These are phyloP conservation scores for Rhexocercosporidium sp. DNA, from an alignment of 2,329 filamentous ascomycete species.

Conservation along the genomic window DNA sequence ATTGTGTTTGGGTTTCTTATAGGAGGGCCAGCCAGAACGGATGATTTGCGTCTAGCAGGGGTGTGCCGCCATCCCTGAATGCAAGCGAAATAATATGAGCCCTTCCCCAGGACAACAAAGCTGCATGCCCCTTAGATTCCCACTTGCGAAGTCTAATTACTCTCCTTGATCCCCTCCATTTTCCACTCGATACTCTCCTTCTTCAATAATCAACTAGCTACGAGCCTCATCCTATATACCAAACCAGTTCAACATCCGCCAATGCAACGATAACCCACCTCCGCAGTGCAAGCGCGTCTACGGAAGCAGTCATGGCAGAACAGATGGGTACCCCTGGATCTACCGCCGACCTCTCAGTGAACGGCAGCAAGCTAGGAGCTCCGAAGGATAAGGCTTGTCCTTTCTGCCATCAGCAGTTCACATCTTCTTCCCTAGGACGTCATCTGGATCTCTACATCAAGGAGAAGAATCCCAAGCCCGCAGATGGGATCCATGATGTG, in stretches of 20 bases:
- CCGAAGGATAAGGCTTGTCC: constrained; percentile 85
- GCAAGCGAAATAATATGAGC: constrained; percentile 24
- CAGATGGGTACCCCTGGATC: constrained; percentile 43
- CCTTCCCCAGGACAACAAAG: constrained; percentile 14
- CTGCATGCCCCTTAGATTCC: constrained; percentile 32
- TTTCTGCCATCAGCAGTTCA: constrained; percentile 89
- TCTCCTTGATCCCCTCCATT: constrained; percentile 12
- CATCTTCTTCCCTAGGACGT: constrained; percentile 89
- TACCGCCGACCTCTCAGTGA: constrained; percentile 41
- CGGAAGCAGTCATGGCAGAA: constrained; percentile 38
- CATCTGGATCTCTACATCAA: constrained; percentile 95
- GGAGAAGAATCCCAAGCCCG: constrained; percentile 85
- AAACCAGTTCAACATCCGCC: constrained; percentile 6
- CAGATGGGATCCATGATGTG: constrained; percentile 88
- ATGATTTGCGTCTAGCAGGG: constrained; percentile 29
- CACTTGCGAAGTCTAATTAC: constrained; percentile 9
- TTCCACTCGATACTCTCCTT: constrained; percentile 3
- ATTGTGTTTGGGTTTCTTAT: neutral
- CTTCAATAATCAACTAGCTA: neutral
- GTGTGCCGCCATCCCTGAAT: constrained; percentile 21
- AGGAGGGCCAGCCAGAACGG: constrained; percentile 8
- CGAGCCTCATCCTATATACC: neutral
- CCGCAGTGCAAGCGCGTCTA: constrained; percentile 18
- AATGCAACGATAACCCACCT: constrained; percentile 35
- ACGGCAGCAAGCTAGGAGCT: constrained; percentile 37